Base-by-base conservation (phyloP, 2,329 filamentous ascomycete species). In the Tricladium varicosporioides region DNA sequence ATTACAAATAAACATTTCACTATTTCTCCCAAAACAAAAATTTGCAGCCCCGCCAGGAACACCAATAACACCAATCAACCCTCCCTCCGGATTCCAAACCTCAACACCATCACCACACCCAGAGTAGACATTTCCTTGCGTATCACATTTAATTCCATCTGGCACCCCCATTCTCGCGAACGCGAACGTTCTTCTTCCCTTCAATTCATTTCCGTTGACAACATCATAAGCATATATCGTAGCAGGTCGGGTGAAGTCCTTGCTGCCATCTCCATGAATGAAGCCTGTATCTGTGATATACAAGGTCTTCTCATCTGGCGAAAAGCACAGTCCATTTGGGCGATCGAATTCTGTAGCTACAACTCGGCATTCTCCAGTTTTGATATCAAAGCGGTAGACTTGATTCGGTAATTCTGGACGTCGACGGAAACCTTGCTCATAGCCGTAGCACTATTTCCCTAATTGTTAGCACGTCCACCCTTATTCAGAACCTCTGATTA, bases 61-160 rank as follows among this genome's bases (percentile, higher is more conserved):
- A 36, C 58, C 71, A 1, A 67, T 73, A 51, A 86, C 87, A 2
- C 78, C 73, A 62, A 88, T 76, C 15, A 81, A 63, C 2, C 66
- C 73, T 0, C 80, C 81, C 0, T 73, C 73, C 0, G 74, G 66
- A 55, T 73, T 76, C 79, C 80, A 85, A 8, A 84, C 74, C 57
- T 82, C 75, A 16, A 84, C 70, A 0, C 81, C 81, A 63, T 83
- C 80, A 0, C 78, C 78, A 58, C 78, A 81, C 0, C 78, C 80
- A 22, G 76, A 74, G 69, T 81, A 84, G 1, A 84, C 76, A 65
- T 84, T 83, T 2, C 81, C 81, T 2, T 76, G 62, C 1, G 72
- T 73, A 62, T 84, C 81, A 43, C 76, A 75, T 60, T 80, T 79
- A 58, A 82, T 72, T 71, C 86, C 85, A 60, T 88, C 85, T 0